Base-by-base conservation (phyloP, 805 yeast species). In the Scheffersomyces lignosus region DNA sequence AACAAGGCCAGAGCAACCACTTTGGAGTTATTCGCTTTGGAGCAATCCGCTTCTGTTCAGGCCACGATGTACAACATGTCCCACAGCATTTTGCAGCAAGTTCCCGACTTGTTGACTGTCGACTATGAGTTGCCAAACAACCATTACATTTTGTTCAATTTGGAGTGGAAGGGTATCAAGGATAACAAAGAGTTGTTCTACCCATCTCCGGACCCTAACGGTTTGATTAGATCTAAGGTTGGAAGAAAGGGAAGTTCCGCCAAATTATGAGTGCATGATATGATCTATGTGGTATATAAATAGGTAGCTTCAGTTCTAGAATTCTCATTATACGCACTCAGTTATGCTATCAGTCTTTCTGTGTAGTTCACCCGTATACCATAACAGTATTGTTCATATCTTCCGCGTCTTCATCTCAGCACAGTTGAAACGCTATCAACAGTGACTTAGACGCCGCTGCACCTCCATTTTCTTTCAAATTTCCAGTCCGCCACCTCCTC, bases 41-140 rank as follows among this genome's bases (percentile, higher is more conserved):
- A 90, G 64, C 80, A 87, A 62, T 87, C 96, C 7, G 80, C 96
- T n/a, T 85, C 95, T 17, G 97, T 90, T 31, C 97, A 90, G 70
- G 96, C 96, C 31, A 90, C 96, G 41, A 91, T 90, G 96, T 90
- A 78, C 73, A 86, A 88, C 74, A 90, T 90, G 93, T 75, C 86
- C 27, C 73, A 79, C 46, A 80, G 77, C 45, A 87, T 90, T 46
- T 74, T 90, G 56, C 70, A 66, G 33, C 55, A 52, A 34, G 83
- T 78, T 38, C 71, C 80, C 3, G 70, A 70, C 41, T 71, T 90
- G 38, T 75, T 70, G 44, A 71, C 71, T 29, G 96, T 89, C 24
- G 63, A 82, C 36, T 89, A 87, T 62, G 67, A 76, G 29, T 77
- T 90, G 55, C 97, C 97, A 56, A 90, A 90, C 76, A 90, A 87